Conservation (phyloP, 345 rosid genomes). For the Geranium rotundifolium region DNA sequence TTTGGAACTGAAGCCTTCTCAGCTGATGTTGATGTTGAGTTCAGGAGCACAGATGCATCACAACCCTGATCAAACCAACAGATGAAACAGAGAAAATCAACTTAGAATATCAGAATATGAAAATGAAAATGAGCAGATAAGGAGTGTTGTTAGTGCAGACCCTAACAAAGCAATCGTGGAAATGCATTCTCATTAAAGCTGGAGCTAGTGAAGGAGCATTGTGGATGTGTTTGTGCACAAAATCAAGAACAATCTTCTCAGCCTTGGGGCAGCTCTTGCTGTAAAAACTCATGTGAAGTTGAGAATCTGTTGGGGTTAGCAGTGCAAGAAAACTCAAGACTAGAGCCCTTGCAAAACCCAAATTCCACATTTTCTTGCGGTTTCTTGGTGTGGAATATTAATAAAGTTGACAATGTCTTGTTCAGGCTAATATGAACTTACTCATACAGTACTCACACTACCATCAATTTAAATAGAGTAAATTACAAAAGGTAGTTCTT, state of each 20-base stretch:
- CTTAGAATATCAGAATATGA: neutral
- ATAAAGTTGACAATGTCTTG: no score
- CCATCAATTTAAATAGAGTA: no score
- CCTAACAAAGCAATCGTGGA: conserved; percentile 84
- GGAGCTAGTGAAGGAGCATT: conserved; percentile 73
- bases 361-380: conserved; percentile 12
- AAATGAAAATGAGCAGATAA: neutral
- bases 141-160: conserved; percentile 13
- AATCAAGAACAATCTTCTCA: conserved; percentile 47
- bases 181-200: conserved; percentile 66
- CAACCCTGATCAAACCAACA: conserved; percentile 48
- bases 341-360: conserved; percentile 7
- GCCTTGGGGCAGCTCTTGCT: conserved; percentile 62
- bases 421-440: no score
- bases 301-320: conserved; percentile 31
- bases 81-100: no score
- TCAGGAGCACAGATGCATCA: conserved; percentile 49
- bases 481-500: no score
- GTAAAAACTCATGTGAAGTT: conserved; percentile 48
- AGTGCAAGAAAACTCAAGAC: conserved; percentile 21
- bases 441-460: no score
- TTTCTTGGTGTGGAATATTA: no score
- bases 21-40: conserved; percentile 32
- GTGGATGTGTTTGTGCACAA: conserved; percentile 43
- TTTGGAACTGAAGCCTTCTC: conserved; percentile 40